Evolutionary conservation across 163 green algal genomes (phyloP).

Genomic region (Volvox carteri): DNA sequence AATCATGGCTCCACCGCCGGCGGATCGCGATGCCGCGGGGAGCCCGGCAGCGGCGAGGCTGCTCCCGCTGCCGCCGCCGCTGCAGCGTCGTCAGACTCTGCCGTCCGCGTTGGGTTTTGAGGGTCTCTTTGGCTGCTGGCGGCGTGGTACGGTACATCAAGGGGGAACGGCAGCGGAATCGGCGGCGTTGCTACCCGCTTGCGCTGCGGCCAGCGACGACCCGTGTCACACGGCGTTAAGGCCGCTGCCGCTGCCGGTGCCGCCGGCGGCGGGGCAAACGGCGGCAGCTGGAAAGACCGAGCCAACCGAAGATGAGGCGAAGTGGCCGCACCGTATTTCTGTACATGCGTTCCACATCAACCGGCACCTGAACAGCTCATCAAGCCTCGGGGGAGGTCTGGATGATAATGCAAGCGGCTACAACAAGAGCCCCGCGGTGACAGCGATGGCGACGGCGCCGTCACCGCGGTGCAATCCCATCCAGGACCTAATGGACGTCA

Average conservation of each 20-base stretch:
- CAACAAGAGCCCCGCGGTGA: too few species aligned
- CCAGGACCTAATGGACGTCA: too few species aligned
- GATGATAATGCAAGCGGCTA: too few species aligned
- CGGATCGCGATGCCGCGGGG: background rate
- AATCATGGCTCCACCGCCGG: too few species aligned
- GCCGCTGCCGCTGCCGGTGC: background rate
- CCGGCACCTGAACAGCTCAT: too few species aligned
- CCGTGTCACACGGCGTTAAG: background rate
- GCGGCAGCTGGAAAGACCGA: too few species aligned
- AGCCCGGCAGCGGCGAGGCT: background rate
- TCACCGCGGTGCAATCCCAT: too few species aligned
- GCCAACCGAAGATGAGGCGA: too few species aligned
- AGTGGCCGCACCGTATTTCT: too few species aligned
- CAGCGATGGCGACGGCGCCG: too few species aligned
- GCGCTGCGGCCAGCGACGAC: slow-evolving; percentile 16
- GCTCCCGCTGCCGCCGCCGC: background rate
- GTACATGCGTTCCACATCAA: too few species aligned
- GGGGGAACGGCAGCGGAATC: background rate
- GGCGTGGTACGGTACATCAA: background rate
- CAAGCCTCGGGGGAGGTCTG: too few species aligned
- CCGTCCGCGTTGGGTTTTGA: background rate
- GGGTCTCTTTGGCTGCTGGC: slow-evolving; percentile 2
- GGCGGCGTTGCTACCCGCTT: background rate
- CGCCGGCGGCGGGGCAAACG: background rate
- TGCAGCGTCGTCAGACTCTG: background rate